Conservation (phyloP, 2,329 filamentous ascomycete genomes). For the Ophiostoma australiae region DNA sequence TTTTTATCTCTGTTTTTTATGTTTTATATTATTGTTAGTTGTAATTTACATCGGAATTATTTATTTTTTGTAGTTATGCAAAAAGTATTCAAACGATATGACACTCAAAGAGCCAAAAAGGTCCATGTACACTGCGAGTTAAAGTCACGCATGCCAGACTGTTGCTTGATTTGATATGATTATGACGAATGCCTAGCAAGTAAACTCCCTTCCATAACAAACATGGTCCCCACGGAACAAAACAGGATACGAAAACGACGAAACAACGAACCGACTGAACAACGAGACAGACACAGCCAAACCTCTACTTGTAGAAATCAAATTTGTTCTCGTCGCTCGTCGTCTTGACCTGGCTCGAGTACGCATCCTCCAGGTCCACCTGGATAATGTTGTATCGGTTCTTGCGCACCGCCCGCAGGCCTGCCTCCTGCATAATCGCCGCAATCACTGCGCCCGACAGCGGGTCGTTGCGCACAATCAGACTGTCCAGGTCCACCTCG, state of each 20-base stretch:
- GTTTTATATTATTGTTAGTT: too few species aligned
- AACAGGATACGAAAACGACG: neutral
- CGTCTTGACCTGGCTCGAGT: conserved; percentile 92
- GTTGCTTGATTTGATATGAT: conserved; percentile 8
- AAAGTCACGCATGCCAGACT: neutral
- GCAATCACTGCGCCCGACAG: conserved; percentile 93
- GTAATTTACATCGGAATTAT: too few species aligned
- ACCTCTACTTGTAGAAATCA: conserved; percentile 77
- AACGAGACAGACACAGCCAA: neutral
- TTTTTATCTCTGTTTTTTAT: too few species aligned
- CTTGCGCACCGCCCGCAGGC: conserved; percentile 88
- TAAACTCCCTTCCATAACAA: conserved; percentile 3
- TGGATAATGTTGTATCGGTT: conserved; percentile 99
- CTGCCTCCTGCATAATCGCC: conserved; percentile 98
- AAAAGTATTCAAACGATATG: too few species aligned
- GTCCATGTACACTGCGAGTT: neutral
- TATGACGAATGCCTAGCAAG: conserved; percentile 11
- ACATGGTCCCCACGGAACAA: neutral
- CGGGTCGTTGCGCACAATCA: conserved; percentile 96
- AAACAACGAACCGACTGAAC: neutral
- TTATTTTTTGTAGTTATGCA: too few species aligned
- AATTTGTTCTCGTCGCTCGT: conserved; percentile 65
- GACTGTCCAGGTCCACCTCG: conserved; percentile 90
- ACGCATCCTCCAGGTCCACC: conserved; percentile 91
- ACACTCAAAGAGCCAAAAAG: too few species aligned